Evolutionary conservation across 2,329 filamentous ascomycete genomes (phyloP).

Genomic region (Cercospora beticola): DNA sequence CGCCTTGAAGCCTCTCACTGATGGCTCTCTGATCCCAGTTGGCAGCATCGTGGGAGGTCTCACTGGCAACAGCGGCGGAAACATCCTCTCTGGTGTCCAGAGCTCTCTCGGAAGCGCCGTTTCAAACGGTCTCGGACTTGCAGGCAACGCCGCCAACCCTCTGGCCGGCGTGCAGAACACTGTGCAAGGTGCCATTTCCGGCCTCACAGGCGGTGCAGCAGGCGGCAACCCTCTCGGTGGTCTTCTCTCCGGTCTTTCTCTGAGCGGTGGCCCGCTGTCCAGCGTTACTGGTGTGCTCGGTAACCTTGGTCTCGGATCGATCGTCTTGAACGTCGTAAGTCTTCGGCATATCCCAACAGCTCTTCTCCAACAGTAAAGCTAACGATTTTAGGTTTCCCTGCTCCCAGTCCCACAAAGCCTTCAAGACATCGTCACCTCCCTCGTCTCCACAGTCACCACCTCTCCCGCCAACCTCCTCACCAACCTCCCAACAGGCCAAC

Average conservation of each 20-base stretch:
- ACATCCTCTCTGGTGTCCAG: slow-evolving; percentile 6
- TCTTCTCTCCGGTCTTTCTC: not conserved
- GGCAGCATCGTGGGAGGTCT: not conserved
- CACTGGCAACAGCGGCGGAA: slow-evolving; percentile 3
- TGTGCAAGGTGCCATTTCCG: slow-evolving; percentile 5
- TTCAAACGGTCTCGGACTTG: not conserved
- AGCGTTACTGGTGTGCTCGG: slow-evolving; percentile 10
- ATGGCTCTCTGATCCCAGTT: slow-evolving; percentile 2
- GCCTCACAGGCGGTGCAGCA: slow-evolving; percentile 4
- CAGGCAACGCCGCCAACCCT: not conserved
- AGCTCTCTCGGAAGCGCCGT: not conserved
- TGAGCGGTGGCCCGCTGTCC: slow-evolving; percentile 9
- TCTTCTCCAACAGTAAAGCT: not conserved
- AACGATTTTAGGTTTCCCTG: slow-evolving; percentile 3
- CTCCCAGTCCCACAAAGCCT: slow-evolving; percentile 19
- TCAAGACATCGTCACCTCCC: slow-evolving; percentile 7
- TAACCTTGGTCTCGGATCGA: slow-evolving; percentile 13
- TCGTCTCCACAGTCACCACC: slow-evolving; percentile 10
- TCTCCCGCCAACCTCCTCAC: slow-evolving; percentile 7
- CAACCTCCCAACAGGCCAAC: slow-evolving; percentile 14
- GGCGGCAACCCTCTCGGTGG: slow-evolving; percentile 5
- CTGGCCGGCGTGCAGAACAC: slow-evolving; percentile 1
- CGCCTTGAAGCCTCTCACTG: not conserved
- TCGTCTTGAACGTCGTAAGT: slow-evolving; percentile 19
- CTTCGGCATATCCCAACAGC: not conserved